phyloP scores from a whole-genome alignment of 2,329 filamentous ascomycete genomes.

The Colletotrichum somersetense region DNA sequence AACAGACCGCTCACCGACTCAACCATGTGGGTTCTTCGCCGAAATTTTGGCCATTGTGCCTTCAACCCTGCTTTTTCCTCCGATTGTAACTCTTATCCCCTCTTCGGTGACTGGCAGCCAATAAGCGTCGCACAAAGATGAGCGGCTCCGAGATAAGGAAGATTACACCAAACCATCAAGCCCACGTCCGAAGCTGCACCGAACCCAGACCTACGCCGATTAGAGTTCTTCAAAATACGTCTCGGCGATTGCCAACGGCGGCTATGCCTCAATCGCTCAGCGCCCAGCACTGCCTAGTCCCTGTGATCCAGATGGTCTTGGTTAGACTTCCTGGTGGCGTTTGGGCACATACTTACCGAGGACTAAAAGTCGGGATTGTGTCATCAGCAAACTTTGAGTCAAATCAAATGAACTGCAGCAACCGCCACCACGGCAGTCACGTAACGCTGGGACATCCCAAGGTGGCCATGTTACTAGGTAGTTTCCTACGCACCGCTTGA shows the following conservation, averaged over 20 bases:
- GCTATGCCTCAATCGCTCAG: neutral
- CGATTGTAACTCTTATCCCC: conserved; percentile 27
- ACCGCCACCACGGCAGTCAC: neutral
- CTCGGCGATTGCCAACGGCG: conserved; percentile 13
- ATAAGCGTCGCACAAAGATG: conserved; percentile 19
- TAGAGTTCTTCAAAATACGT: conserved; percentile 10
- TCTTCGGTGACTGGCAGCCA: conserved; percentile 27
- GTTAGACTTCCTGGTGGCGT: neutral
- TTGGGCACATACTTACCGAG: conserved; percentile 9
- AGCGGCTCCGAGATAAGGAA: conserved; percentile 33
- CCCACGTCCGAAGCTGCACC: conserved; percentile 35
- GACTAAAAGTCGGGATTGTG: conserved; percentile 3
- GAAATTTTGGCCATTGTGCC: conserved; percentile 39
- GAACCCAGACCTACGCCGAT: conserved; percentile 28
- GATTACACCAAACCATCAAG: conserved; percentile 28
- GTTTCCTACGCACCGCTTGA: neutral
- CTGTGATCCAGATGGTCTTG: neutral
- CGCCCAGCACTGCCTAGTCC: neutral
- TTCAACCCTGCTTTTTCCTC: conserved; percentile 35
- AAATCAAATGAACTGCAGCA: neutral
- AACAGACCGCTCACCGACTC: conserved; percentile 35
- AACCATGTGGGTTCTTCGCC: conserved; percentile 24
- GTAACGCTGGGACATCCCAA: neutral
- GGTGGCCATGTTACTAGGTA: neutral
- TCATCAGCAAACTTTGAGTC: conserved; percentile 6